These are phyloP conservation scores for Sambucus nigra DNA, from an alignment of 129 eudicot genomes.

Conservation along the genomic window DNA sequence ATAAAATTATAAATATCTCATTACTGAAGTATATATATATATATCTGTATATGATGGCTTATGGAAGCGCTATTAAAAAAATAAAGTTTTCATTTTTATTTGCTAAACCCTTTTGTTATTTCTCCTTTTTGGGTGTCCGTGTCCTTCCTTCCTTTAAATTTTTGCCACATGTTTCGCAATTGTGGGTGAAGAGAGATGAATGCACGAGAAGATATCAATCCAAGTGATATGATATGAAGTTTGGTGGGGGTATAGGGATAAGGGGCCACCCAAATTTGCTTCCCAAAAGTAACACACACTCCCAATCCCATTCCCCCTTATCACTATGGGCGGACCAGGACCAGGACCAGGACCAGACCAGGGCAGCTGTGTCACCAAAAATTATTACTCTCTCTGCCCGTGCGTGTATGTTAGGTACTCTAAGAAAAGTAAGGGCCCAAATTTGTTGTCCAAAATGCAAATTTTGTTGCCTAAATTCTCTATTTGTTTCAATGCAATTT, in stretches of 20 bases:
- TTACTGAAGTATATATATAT: not conserved
- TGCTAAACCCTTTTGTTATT: slow-evolving; percentile 6
- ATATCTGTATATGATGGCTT: not conserved
- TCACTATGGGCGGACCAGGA: slow-evolving; percentile 5
- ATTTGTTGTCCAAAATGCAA: no score
- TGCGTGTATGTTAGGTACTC: no score
- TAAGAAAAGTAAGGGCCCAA: no score
- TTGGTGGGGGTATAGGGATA: slow-evolving; percentile 20
- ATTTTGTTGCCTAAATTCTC: no score
- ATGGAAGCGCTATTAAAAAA: not conserved
- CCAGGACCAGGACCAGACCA: no score
- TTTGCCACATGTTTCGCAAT: slow-evolving; percentile 16
- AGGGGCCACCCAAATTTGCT: slow-evolving; percentile 34
- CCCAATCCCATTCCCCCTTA: slow-evolving; percentile 22
- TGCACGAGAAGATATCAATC: slow-evolving; percentile 1
- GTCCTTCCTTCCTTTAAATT: slow-evolving; percentile 13
- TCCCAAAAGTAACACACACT: slow-evolving; percentile 41
- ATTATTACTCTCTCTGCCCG: no score
- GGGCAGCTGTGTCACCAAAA: no score
- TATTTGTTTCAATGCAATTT: no score
- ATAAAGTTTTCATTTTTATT: not conserved
- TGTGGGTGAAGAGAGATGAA: not conserved
- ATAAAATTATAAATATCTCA: not conserved
- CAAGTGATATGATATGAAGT: not conserved
- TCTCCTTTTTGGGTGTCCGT: slow-evolving; percentile 16